Evolutionary conservation across 345 rosid species (phyloP).

Genomic region (Rhodamnia argentea): DNA sequence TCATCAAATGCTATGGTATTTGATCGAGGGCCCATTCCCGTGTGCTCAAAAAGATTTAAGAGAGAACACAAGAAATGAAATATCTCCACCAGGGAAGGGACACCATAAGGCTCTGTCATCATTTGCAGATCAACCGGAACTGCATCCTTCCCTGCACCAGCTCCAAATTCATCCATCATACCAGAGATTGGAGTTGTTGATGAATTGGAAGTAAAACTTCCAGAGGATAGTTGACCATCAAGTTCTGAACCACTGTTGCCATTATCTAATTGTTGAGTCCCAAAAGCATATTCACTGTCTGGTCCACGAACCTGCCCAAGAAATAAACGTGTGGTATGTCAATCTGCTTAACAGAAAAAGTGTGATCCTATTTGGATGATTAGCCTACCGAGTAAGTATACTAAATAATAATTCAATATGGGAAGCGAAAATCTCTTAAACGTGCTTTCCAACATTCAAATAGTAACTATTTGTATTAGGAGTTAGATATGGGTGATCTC

Average conservation of each 20-base stretch:
- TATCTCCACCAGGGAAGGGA: slow-evolving; percentile 96
- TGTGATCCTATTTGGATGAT: background rate
- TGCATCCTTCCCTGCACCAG: slow-evolving; percentile 51
- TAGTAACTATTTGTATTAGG: background rate
- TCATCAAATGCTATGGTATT: slow-evolving; percentile 85
- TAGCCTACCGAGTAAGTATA: background rate
- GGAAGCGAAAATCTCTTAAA: background rate
- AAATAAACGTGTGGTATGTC: background rate
- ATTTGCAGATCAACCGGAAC: slow-evolving; percentile 65
- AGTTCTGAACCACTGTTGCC: slow-evolving; percentile 59
- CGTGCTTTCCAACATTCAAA: background rate
- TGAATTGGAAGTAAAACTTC: slow-evolving; percentile 42
- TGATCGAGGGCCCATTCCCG: slow-evolving; percentile 66
- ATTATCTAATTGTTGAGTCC: slow-evolving; percentile 61
- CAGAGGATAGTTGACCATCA: slow-evolving; percentile 51
- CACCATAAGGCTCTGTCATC: slow-evolving; percentile 90
- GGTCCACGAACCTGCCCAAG: slow-evolving; percentile 53
- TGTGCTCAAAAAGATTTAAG: slow-evolving; percentile 66
- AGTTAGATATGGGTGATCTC: background rate
- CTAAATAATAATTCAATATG: background rate
- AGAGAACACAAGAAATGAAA: slow-evolving; percentile 86
- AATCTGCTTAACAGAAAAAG: background rate
- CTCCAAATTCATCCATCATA: slow-evolving; percentile 58
- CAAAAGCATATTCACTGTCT: slow-evolving; percentile 70
- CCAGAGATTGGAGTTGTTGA: slow-evolving; percentile 29